phyloP scores from a whole-genome alignment of 805 yeast species.

The Candida nanaspora region DNA sequence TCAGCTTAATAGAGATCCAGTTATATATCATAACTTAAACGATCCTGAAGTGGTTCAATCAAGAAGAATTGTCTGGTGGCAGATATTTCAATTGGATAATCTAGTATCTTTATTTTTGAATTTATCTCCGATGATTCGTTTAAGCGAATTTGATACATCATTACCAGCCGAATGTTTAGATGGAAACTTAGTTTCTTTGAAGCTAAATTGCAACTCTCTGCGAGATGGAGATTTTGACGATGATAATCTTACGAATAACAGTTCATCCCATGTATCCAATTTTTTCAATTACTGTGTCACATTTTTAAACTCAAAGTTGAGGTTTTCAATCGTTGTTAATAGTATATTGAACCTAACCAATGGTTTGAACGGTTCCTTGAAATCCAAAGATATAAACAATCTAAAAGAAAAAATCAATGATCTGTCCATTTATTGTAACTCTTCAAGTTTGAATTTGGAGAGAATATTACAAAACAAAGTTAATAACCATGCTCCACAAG shows the following conservation, averaged over 20 bases:
- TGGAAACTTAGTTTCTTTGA: constrained; percentile 1
- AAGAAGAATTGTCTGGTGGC: constrained; percentile 62
- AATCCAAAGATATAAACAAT: constrained; percentile 32
- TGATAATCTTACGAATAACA: too few species aligned
- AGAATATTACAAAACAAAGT: constrained; percentile 12
- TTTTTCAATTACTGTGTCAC: constrained; percentile 9
- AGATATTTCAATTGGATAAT: constrained; percentile 40
- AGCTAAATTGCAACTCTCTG: neutral
- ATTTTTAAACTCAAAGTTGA: constrained; percentile 16
- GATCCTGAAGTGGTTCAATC: constrained; percentile 43
- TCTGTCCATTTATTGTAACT: constrained; percentile 41
- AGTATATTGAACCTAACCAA: constrained; percentile 45
- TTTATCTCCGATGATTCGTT: constrained; percentile 15
- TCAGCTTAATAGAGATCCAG: constrained; percentile 53
- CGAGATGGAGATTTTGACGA: neutral
- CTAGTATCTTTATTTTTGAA: constrained; percentile 18
- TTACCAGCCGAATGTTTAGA: constrained; percentile 14
- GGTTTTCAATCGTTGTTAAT: constrained; percentile 40
- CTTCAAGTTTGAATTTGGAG: constrained; percentile 37
- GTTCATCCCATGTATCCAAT: neutral
- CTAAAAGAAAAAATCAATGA: constrained; percentile 43
- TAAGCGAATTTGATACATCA: constrained; percentile 19
- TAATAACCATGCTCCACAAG: constrained; percentile 13
- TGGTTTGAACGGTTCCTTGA: constrained; percentile 37
- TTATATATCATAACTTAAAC: constrained; percentile 40